Evolutionary conservation across 164 flowering plant species (phyloP).

Genomic region (Sextonia rubra): DNA sequence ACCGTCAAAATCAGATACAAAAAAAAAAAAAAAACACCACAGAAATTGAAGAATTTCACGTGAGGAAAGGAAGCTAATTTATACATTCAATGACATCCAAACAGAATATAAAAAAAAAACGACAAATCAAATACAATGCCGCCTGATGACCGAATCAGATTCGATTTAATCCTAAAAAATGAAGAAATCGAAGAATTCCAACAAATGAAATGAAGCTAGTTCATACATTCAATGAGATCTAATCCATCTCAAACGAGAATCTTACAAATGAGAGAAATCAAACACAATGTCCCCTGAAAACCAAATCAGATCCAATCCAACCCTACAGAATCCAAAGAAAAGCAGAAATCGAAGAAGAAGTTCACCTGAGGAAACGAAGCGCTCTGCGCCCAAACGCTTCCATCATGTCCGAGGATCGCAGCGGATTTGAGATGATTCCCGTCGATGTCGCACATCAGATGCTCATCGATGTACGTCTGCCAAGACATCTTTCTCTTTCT

Average conservation of each 20-base stretch:
- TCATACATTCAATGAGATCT: too few relatives aligned
- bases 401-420: slow-evolving; percentile 9
- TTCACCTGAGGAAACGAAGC: slow-evolving; percentile 8
- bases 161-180: neutral
- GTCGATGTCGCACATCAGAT: slow-evolving; percentile 13
- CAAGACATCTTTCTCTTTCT: slow-evolving; percentile 3
- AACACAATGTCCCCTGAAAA: too few relatives aligned
- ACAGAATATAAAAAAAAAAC: neutral
- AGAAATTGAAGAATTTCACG: neutral
- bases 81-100: too few relatives aligned
- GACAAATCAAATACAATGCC: too few relatives aligned
- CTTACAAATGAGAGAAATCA: neutral
- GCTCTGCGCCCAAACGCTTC: slow-evolving; percentile 11
- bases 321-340: neutral
- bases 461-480: slow-evolving; percentile 8
- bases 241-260: neutral
- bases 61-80: slow-evolving; percentile 8
- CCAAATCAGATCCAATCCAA: neutral
- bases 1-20: too few relatives aligned
- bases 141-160: too few relatives aligned
- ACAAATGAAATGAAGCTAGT: slow-evolving; percentile 1
- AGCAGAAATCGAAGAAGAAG: neutral
- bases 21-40: neutral
- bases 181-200: too few relatives aligned
- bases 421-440: slow-evolving; percentile 6